phyloP scores from a whole-genome alignment of 2,329 filamentous ascomycete genomes.

The Penicillium sp. region DNA sequence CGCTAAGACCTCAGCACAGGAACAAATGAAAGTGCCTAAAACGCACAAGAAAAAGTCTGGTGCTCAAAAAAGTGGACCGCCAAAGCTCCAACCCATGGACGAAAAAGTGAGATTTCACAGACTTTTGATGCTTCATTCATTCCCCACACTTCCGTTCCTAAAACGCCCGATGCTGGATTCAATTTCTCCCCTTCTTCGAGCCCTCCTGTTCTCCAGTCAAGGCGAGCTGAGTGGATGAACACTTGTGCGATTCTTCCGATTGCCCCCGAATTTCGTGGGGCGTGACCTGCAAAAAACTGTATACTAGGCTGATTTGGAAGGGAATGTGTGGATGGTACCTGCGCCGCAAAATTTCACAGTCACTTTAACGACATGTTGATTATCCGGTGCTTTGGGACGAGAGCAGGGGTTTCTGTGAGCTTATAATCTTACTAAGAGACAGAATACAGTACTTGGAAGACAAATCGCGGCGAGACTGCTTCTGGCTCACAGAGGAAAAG shows the following conservation, averaged over 20 bases:
- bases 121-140: constrained; percentile 1
- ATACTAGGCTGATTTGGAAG: background rate
- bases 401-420: background rate
- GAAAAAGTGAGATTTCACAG: background rate
- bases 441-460: background rate
- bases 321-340: background rate
- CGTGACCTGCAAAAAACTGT: constrained; percentile 4
- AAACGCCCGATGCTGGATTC: constrained; percentile 24
- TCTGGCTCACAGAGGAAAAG: background rate
- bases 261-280: constrained; percentile 24
- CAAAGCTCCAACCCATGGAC: background rate
- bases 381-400: background rate
- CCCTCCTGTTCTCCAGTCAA: constrained; percentile 10
- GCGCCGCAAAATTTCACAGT: background rate
- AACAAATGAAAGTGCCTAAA: background rate
- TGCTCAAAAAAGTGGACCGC: constrained; percentile 1
- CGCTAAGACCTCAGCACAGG: too few species aligned
- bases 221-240: constrained; percentile 14
- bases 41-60: background rate
- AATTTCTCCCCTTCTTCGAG: background rate
- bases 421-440: background rate
- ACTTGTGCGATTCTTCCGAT: constrained; percentile 10
- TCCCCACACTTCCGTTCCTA: constrained; percentile 26
- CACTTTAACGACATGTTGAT: background rate
- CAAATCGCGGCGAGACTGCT: background rate